Conservation (phyloP, 345 rosid species). For the Gossypium rotundifolium region DNA sequence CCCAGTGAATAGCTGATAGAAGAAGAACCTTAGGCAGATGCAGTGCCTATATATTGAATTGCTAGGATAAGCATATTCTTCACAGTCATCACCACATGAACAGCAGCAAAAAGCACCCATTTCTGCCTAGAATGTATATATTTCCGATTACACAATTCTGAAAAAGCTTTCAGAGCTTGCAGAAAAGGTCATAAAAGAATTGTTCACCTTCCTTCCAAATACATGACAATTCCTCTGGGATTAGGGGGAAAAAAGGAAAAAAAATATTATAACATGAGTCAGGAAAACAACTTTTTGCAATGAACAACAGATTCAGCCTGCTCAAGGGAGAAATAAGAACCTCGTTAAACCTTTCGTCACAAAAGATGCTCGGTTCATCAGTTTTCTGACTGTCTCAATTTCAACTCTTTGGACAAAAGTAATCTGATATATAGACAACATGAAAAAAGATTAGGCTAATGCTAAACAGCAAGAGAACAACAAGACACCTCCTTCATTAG, state of each 20-base stretch:
- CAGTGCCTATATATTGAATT: constrained; percentile 48
- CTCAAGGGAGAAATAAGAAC: background rate
- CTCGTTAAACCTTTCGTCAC: background rate
- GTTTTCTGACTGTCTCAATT: background rate
- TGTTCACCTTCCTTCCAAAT: constrained; percentile 4
- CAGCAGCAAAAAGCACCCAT: constrained; percentile 66
- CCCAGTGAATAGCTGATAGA: constrained; percentile 48
- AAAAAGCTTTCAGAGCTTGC: background rate
- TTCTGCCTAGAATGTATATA: constrained; percentile 6
- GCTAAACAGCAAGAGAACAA: background rate
- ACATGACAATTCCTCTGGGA: background rate
- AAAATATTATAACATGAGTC: background rate
- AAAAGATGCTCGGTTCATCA: background rate
- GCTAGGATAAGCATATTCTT: constrained; percentile 40
- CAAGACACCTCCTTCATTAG: background rate
- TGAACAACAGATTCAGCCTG: background rate
- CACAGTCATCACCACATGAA: constrained; percentile 45
- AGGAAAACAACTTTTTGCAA: no score
- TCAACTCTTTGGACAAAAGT: background rate
- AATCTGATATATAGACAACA: background rate
- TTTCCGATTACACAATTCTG: background rate
- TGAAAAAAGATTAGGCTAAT: background rate
- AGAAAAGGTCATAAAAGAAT: background rate
- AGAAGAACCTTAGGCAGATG: constrained; percentile 39
- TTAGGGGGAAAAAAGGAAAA: background rate